Conservation (phyloP, 495 filamentous ascomycete species). For the Penicillium ucsense region DNA sequence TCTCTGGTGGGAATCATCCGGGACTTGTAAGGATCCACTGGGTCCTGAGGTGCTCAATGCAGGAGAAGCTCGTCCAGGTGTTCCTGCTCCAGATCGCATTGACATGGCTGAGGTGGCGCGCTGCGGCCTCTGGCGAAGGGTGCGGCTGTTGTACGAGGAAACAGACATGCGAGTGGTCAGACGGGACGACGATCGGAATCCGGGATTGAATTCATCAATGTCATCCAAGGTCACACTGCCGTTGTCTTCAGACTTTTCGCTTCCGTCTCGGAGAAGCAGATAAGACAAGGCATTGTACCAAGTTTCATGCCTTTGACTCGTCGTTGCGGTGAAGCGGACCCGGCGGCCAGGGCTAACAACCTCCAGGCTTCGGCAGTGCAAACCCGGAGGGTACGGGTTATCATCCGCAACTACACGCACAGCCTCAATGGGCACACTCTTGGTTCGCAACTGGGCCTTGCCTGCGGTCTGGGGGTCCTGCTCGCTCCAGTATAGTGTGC, state of each 20-base stretch:
- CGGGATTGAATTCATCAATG: constrained; percentile 82
- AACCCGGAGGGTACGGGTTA: constrained; percentile 87
- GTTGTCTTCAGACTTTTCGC: constrained; percentile 49
- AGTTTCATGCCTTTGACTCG: constrained; percentile 87
- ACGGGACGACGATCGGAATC: constrained; percentile 44
- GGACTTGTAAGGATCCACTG: constrained; percentile 32
- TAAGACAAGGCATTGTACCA: constrained; percentile 99
- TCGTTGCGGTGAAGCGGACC: constrained; percentile 88
- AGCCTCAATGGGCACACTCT: constrained; percentile 89
- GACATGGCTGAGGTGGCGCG: constrained; percentile 39
- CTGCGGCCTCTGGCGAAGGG: constrained; percentile 47
- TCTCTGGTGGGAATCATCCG: constrained; percentile 25
- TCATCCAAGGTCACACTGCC: constrained; percentile 63
- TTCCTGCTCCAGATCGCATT: constrained; percentile 29
- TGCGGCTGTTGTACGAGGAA: constrained; percentile 73
- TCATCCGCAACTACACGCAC: constrained; percentile 92
- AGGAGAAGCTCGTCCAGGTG: constrained; percentile 33
- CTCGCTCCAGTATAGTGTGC: constrained; percentile 94
- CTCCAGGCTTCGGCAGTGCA: constrained; percentile 87
- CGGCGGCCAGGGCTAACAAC: constrained; percentile 81
- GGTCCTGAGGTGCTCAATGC: constrained; percentile 33
- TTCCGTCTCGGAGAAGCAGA: constrained; percentile 64
- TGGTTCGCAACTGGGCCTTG: constrained; percentile 70
- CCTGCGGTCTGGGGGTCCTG: constrained; percentile 73
- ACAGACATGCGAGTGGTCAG: constrained; percentile 55